A percentile compares a stretch with the other conserved stretches of the same genome.
Evolutionary conservation across 1,139 yeast species (phyloP).

Genomic region (Hyphopichia wangnamkhiaoensis): DNA sequence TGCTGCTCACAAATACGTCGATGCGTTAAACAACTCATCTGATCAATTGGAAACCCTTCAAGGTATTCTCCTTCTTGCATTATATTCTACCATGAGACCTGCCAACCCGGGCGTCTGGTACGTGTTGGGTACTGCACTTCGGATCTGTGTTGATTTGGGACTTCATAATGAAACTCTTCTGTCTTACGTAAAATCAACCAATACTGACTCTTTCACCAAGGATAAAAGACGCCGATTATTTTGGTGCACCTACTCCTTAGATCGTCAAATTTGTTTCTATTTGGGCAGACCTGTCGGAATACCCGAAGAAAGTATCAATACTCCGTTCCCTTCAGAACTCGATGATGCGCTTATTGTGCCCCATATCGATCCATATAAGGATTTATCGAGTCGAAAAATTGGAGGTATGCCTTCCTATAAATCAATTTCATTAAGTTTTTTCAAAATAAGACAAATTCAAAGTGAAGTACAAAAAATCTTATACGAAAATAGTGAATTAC

Average conservation of each 20-base stretch:
- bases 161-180: slow-evolving; percentile 60
- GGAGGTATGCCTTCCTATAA: slow-evolving; percentile 65
- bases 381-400: too few relatives aligned
- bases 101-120: slow-evolving; percentile 93
- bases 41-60: slow-evolving; percentile 74
- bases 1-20: slow-evolving; percentile 65
- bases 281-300: slow-evolving; percentile 74
- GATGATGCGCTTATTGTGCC: slow-evolving; percentile 67
- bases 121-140: slow-evolving; percentile 74
- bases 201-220: slow-evolving; percentile 52
- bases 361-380: slow-evolving; percentile 17
- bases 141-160: slow-evolving; percentile 82
- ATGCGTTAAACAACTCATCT: slow-evolving; percentile 55
- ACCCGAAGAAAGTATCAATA: slow-evolving; percentile 66
- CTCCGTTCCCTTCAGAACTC: slow-evolving; percentile 67
- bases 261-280: slow-evolving; percentile 74
- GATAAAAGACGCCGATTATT: slow-evolving; percentile 79
- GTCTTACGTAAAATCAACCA: slow-evolving; percentile 16
- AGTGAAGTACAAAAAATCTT: slow-evolving; percentile 73
- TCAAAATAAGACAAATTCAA: slow-evolving; percentile 70
- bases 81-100: slow-evolving; percentile 75
- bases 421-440: slow-evolving; percentile 62
- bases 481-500: slow-evolving; percentile 70
- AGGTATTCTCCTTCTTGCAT: slow-evolving; percentile 65
- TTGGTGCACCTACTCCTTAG: slow-evolving; percentile 88